Percentiles rank a stretch among this genome's conserved stretches.
Evolutionary conservation across 768 basidiomycete genomes (phyloP).

Genomic region (Termitomyces sp.): DNA sequence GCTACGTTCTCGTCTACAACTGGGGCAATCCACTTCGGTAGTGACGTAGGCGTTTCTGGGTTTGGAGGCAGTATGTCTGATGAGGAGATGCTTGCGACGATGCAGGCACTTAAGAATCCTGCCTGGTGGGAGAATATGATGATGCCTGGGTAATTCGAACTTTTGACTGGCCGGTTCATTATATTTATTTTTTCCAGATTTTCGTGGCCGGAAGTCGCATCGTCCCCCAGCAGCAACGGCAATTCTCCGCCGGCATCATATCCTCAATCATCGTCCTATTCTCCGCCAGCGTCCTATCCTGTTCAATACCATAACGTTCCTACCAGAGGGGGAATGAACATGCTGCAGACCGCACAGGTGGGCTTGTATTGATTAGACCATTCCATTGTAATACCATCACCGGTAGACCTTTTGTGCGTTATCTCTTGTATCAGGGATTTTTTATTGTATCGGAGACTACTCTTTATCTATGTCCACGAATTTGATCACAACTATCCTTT

Average conservation of each 20-base stretch:
- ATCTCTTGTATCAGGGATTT: neutral
- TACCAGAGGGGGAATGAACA: slow-evolving; percentile 5
- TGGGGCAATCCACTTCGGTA: slow-evolving; percentile 36
- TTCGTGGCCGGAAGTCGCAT: slow-evolving; percentile 23
- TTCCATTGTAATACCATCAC: neutral
- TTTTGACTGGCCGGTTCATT: neutral
- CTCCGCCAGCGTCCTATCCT: slow-evolving; percentile 9
- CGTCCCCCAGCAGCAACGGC: slow-evolving; percentile 19
- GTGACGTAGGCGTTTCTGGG: slow-evolving; percentile 30
- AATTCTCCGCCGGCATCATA: slow-evolving; percentile 12
- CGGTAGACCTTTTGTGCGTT: neutral
- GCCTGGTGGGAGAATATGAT: slow-evolving; percentile 76
- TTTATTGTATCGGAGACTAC: neutral
- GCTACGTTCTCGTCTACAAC: slow-evolving; percentile 36
- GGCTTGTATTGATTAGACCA: slow-evolving; percentile 4
- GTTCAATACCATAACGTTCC: slow-evolving; percentile 8
- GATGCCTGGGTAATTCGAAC: slow-evolving; percentile 65
- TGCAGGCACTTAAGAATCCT: slow-evolving; percentile 68
- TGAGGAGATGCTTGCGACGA: slow-evolving; percentile 62
- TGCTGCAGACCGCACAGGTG: slow-evolving; percentile 13
- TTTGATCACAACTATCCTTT: neutral
- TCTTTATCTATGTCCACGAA: neutral
- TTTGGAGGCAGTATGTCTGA: slow-evolving; percentile 33
- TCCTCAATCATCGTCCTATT: neutral
- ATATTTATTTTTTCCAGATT: slow-evolving; percentile 13